Conservation (phyloP, 768 basidiomycete genomes). For the Ephemerocybe angulata region DNA sequence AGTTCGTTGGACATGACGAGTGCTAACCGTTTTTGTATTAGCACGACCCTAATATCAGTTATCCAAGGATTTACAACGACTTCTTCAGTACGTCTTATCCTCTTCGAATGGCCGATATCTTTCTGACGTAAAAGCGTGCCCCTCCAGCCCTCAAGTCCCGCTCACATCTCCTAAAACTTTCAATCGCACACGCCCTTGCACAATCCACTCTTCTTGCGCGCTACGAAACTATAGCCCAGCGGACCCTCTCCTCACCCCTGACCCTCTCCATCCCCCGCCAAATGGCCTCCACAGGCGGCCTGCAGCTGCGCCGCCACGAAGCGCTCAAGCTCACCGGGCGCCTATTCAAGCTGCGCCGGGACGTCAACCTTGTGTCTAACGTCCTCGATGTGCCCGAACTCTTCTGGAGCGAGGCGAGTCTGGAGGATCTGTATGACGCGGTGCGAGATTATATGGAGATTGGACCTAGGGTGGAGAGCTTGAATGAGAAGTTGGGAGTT, state of each 20-base stretch:
- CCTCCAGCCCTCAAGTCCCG: constrained; percentile 81
- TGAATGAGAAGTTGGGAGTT: constrained; percentile 86
- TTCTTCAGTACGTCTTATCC: constrained; percentile 75
- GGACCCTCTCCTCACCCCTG: constrained; percentile 70
- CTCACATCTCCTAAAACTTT: constrained; percentile 86
- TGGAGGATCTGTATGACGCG: constrained; percentile 86
- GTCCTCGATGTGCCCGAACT: constrained; percentile 91
- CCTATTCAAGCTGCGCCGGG: constrained; percentile 82
- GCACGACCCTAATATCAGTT: constrained; percentile 82
- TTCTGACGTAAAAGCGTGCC: no score
- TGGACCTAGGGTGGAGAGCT: constrained; percentile 68
- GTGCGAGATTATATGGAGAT: constrained; percentile 96
- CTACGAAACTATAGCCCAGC: constrained; percentile 76
- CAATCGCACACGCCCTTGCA: constrained; percentile 91
- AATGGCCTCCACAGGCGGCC: constrained; percentile 71
- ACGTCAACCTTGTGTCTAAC: constrained; percentile 89
- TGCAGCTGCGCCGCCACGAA: constrained; percentile 73
- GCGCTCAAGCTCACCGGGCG: constrained; percentile 84
- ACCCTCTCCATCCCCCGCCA: constrained; percentile 82
- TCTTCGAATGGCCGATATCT: not conserved
- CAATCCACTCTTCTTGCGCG: constrained; percentile 90
- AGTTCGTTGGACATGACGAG: no score
- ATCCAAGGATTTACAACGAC: constrained; percentile 93
- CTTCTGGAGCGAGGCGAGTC: constrained; percentile 92
- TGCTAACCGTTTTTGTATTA: no score